Evolutionary conservation across 768 basidiomycete genomes (phyloP), one percentile per base, ranked within the genome.

Genomic region (Podaxis pistillaris): DNA sequence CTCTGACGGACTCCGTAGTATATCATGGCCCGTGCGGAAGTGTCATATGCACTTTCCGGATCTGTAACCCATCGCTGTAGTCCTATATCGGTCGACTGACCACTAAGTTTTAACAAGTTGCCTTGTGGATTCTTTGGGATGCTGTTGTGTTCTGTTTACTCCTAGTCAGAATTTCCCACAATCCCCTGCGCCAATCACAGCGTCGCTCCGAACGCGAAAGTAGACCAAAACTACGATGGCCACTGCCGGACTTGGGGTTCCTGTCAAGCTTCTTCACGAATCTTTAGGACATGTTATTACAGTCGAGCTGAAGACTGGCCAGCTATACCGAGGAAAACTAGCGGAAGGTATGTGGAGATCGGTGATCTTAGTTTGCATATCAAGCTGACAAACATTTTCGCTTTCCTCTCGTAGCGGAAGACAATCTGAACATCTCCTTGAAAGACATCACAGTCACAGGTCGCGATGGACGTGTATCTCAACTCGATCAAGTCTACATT

Each of bases 401-500:
- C 50, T 44, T 44, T 17, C 13, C 63, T 44, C n/a, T 61, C 61
- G 64, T 75, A 99, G 97, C 97, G 67, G 97, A 99, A 76, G 97
- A 99, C 73, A 97, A 97, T 69, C 82, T 98, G 49, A 98, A 98
- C 78, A 95, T 99, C 72, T 95, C 96, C 3, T 73, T 98, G 66
- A 93, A 86, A 74, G 94, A 98, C 66, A 97, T 98, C 70, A 98
- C 97, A 33, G 97, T 98, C 36, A 99, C 97, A 13, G 94, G 92
- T 58, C 88, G 97, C 58, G 97, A 99, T 82, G 97, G 97, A 26
- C 93, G 97, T 69, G 94, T 99, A 30, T 97, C 97, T 12, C 97
- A 99, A 74, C 83, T 99, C 56, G 97, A 98, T 79, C 96, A 98
- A 76, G 96, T 98, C 36, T 99, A 99, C 77, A 99, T 99, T 68